Base-by-base conservation (phyloP, 2,329 filamentous ascomycete species). In the Fusarium longipes region DNA sequence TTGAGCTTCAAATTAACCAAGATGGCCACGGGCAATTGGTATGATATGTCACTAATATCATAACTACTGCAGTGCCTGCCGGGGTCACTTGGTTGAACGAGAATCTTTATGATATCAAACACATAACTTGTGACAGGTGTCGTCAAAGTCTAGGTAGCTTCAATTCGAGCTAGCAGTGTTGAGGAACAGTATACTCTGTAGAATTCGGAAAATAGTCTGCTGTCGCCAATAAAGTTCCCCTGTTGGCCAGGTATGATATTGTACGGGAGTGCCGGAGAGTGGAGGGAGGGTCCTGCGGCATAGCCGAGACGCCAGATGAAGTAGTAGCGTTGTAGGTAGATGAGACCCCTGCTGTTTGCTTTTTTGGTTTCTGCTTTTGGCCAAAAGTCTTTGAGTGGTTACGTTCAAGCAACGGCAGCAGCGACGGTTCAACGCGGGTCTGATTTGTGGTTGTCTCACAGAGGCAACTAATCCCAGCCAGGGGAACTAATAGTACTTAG, bases 191-290 rank as follows among this genome's bases (percentile, higher is more conserved):
- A 25, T 57, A 42, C 17, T 27, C 17, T 10, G 39, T 39, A 22
- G 10, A 29, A 29, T 29, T 29, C 25, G 40, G 24, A 43, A 29
- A 29, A 18, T 27, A 15, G 40, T 43, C 11, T 25, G 11, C 18
- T 20, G 11, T 8, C 18, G 11, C 29, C 22, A 43, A 25, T 38
- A 49, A 25, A 49, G 45, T 49, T 49, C 22, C 22, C n/a, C 32
- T n/a, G n/a, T n/a, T n/a, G 32, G 18, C 17, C 40, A 27, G 27
- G 22, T n/a, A 24, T 35, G 15, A 47, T 33, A 17, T 17, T 48
- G 17, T 33, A 35, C 65, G 65, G 65, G 50, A 54, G 22, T 57
- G 32, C 65, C 65, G 65, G 56, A 50, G 51, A 54, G 60, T 65
- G 65, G 49, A 63, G 49, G 45, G 47, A 25, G 33, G 49, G 36